phyloP scores from a whole-genome alignment of 208 protist genomes.

The Phytomonas sp. region DNA sequence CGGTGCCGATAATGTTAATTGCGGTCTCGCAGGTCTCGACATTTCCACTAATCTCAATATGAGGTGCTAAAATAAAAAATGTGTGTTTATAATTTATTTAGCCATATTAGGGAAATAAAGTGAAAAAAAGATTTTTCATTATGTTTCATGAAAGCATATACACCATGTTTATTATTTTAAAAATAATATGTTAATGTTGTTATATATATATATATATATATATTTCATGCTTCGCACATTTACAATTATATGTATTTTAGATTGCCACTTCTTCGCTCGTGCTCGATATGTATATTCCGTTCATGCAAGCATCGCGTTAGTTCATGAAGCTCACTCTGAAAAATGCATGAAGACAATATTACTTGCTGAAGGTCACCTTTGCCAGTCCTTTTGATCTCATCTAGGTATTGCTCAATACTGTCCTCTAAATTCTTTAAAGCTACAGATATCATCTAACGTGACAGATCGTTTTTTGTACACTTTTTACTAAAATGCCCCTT shows the following conservation, averaged over 20 bases:
- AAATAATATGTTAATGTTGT: neutral
- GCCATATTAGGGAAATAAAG: conserved; percentile 10
- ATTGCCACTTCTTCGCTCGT: conserved; percentile 5
- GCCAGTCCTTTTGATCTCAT: conserved; percentile 11
- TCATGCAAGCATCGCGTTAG: conserved; percentile 17
- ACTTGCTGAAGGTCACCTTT: conserved; percentile 13
- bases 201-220: neutral
- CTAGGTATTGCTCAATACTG: conserved; percentile 14
- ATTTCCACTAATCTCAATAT: neutral
- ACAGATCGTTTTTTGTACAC: neutral
- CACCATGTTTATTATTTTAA: neutral
- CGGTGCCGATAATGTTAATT: conserved; percentile 14
- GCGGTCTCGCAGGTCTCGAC: conserved; percentile 1
- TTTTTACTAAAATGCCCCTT: neutral
- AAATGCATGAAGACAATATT: conserved; percentile 11
- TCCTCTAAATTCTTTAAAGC: conserved; percentile 19
- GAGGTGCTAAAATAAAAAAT: neutral
- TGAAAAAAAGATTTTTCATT: conserved; percentile 13
- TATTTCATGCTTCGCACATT: neutral
- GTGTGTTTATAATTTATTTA: conserved; percentile 9
- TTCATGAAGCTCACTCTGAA: conserved; percentile 21
- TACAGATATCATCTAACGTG: conserved; percentile 4
- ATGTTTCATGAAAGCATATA: neutral
- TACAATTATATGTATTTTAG: neutral
- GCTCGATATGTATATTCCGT: conserved; percentile 17